Evolutionary conservation across 2,329 filamentous ascomycete genomes (phyloP).

Genomic region (Phaeosphaeriaceae sp.): DNA sequence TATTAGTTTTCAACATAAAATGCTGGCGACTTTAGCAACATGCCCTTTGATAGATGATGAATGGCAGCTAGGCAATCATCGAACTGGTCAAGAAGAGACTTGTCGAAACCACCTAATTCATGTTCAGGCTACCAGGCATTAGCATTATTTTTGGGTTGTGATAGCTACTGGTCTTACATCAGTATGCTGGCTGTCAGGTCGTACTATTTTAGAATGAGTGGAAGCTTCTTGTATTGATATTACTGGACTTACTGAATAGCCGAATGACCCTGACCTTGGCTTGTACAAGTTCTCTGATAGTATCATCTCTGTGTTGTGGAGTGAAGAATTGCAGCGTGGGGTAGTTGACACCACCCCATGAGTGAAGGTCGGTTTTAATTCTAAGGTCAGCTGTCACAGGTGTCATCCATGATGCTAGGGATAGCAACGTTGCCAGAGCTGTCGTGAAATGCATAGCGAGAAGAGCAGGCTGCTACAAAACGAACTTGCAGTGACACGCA

Average conservation of each 20-base stretch:
- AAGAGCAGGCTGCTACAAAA: not conserved
- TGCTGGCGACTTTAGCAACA: not conserved
- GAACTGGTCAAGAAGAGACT: constrained; percentile 40
- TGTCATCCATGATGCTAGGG: constrained; percentile 18
- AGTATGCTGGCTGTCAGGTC: constrained; percentile 33
- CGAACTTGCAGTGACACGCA: not conserved
- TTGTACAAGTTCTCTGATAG: constrained; percentile 38
- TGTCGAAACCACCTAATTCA: constrained; percentile 40
- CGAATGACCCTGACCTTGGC: constrained; percentile 41
- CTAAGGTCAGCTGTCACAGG: constrained; percentile 27
- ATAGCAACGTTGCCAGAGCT: constrained; percentile 23
- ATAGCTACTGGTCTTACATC: constrained; percentile 27
- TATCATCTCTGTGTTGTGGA: constrained; percentile 33
- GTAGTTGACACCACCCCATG: constrained; percentile 45
- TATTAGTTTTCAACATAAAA: not conserved
- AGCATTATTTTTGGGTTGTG: not conserved
- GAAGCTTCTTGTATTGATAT: not conserved
- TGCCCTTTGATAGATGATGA: constrained; percentile 42
- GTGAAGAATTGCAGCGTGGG: constrained; percentile 40
- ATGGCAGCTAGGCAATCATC: constrained; percentile 45
- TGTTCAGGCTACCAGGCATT: constrained; percentile 31
- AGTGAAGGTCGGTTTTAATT: constrained; percentile 39
- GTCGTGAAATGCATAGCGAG: constrained; percentile 33
- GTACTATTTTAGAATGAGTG: constrained; percentile 27
- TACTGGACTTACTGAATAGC: constrained; percentile 37